phyloP scores from a whole-genome alignment of 345 rosid species.

The Microcos paniculata region DNA sequence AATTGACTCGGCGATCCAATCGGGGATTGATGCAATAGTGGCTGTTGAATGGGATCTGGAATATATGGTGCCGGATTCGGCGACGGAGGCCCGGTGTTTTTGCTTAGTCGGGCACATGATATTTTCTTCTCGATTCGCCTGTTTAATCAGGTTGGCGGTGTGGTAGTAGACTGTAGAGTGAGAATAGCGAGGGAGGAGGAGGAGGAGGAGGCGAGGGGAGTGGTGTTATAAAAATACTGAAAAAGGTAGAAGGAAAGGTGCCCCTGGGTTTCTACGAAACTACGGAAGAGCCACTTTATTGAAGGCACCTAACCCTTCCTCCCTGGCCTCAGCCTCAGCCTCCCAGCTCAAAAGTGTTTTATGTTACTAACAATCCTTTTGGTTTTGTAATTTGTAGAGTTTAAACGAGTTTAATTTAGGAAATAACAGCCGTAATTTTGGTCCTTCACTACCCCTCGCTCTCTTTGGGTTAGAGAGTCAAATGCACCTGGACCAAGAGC shows the following conservation, averaged over 20 bases:
- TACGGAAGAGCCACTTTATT: conserved; percentile 19
- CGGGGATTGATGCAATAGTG: conserved; percentile 19
- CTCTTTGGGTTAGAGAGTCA: background rate
- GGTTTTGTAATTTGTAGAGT: background rate
- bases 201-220: background rate
- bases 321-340: no score
- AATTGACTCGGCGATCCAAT: conserved; percentile 64
- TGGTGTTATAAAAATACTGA: background rate
- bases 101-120: conserved; percentile 60
- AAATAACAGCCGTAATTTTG: background rate
- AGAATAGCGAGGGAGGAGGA: background rate
- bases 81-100: conserved; percentile 37
- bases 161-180: no score
- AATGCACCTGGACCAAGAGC: background rate
- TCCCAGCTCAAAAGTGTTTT: no score
- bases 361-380: background rate
- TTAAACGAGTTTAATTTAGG: background rate
- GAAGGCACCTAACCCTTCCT: background rate
- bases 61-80: conserved; percentile 25
- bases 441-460: background rate
- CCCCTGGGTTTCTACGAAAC: conserved; percentile 20
- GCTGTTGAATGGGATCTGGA: conserved; percentile 31
- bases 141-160: no score
- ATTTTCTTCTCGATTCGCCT: no score
- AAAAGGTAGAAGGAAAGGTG: background rate